A percentile compares a stretch with the other conserved stretches of the same genome.
Evolutionary conservation across 164 flowering plant species (phyloP).

Genomic region (Cinnamomum micranthum): DNA sequence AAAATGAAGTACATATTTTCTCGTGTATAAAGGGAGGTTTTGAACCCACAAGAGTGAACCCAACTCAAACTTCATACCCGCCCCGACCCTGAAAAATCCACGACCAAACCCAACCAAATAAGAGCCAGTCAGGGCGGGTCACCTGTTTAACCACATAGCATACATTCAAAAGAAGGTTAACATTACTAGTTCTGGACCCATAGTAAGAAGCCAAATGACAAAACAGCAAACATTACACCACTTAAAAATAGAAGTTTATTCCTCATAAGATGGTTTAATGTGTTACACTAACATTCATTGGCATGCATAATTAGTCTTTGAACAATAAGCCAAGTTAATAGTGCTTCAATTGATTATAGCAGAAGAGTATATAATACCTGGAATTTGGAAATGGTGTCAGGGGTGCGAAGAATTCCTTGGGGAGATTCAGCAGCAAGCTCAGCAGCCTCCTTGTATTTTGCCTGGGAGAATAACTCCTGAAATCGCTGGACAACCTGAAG

Average conservation of each 20-base stretch:
- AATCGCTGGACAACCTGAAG: slow-evolving; percentile 95
- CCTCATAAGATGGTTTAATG: neutral
- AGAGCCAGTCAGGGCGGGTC: too few relatives aligned
- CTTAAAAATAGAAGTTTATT: neutral
- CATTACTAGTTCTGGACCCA: neutral
- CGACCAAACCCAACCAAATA: too few relatives aligned
- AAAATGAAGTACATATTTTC: too few relatives aligned
- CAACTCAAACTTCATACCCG: too few relatives aligned
- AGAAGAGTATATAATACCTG: slow-evolving; percentile 49
- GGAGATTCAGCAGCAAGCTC: slow-evolving; percentile 99
- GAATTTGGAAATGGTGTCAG: slow-evolving; percentile 96
- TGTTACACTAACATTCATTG: too few relatives aligned
- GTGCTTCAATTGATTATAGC: neutral
- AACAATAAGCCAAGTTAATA: neutral
- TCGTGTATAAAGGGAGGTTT: too few relatives aligned
- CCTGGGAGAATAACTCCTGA: slow-evolving; percentile 94
- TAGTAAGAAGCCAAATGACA: neutral
- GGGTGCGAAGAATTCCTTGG: slow-evolving; percentile 91
- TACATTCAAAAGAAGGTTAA: neutral
- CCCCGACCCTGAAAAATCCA: too few relatives aligned
- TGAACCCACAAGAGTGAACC: too few relatives aligned
- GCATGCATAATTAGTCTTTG: too few relatives aligned
- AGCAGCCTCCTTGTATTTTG: slow-evolving; percentile 96
- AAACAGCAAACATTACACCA: neutral
- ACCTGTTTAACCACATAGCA: too few relatives aligned